Conservation (phyloP, 1,139 yeast species). For the Candida mesenterica region DNA sequence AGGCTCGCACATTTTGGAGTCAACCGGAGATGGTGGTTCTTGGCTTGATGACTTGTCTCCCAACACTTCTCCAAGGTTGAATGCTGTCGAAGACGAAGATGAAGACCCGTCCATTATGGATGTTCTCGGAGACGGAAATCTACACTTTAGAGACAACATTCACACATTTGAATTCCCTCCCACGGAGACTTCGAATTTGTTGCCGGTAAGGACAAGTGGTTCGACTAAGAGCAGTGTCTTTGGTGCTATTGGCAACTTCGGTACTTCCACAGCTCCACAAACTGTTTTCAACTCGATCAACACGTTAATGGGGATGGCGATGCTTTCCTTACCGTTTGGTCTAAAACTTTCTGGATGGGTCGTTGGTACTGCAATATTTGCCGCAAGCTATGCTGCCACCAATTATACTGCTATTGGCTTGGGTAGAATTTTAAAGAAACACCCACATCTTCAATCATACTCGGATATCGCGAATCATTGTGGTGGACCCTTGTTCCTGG, state of each 20-base stretch:
- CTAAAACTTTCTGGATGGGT: conserved; percentile 80
- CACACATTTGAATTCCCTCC: conserved; percentile 13
- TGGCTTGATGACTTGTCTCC: conserved; percentile 25
- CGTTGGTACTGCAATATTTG: conserved; percentile 54
- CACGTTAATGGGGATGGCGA: conserved; percentile 82
- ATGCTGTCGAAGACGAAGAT: conserved; percentile 4
- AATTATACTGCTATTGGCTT: conserved; percentile 62
- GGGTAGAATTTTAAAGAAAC: conserved; percentile 30
- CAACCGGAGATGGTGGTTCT: conserved; percentile 6
- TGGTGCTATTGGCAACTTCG: conserved; percentile 10
- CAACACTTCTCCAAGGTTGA: conserved; percentile 20
- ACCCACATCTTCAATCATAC: conserved; percentile 35
- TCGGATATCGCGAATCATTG: conserved; percentile 47
- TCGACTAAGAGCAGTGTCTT: neutral
- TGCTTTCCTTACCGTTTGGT: conserved; percentile 81
- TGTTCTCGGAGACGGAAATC: neutral
- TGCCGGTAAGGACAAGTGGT: conserved; percentile 6
- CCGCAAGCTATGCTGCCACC: conserved; percentile 61
- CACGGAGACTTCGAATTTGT: conserved; percentile 1
- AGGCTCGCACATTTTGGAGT: conserved; percentile 27
- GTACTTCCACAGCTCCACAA: conserved; percentile 68
- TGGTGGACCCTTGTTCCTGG: conserved; percentile 47
- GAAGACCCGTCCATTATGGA: neutral
- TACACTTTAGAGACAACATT: neutral
- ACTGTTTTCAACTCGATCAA: conserved; percentile 86